Percentiles rank a stretch among this genome's conserved stretches.
These are phyloP conservation scores for Ricinus communis DNA, from an alignment of 345 rosid genomes.

Conservation along the genomic window DNA sequence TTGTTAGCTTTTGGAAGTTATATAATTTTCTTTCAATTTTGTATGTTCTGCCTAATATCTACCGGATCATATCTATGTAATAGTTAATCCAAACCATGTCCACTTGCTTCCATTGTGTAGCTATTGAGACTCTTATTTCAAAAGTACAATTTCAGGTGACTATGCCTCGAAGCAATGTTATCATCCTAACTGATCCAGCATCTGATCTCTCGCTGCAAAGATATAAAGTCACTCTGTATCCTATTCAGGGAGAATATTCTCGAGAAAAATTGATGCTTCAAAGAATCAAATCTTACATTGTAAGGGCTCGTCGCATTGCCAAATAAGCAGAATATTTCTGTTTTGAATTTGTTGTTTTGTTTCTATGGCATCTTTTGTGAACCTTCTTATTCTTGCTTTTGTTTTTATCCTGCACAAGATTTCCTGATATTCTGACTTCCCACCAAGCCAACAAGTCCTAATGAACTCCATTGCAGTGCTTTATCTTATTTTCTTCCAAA, in stretches of 20 bases:
- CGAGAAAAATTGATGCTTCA: constrained; percentile 94
- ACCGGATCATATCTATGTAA: no score
- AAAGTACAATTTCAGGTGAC: constrained; percentile 56
- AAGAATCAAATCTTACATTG: constrained; percentile 97
- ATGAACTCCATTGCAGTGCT: not conserved
- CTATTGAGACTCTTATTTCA: no score
- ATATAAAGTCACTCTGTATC: constrained; percentile 55
- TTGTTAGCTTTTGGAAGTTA: not conserved
- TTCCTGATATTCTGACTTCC: not conserved
- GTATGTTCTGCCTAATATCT: not conserved
- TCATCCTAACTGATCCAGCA: constrained; percentile 81
- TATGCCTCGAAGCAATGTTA: constrained; percentile 71
- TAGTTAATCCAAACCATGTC: no score
- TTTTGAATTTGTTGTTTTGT: constrained; percentile 14
- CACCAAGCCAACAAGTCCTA: not conserved
- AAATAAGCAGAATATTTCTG: constrained; percentile 51
- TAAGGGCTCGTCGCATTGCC: constrained; percentile 64
- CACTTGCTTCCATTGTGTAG: no score
- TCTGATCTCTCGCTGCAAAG: constrained; percentile 60
- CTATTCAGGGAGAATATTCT: constrained; percentile 77
- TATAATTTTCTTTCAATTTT: not conserved
- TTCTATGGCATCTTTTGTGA: not conserved
- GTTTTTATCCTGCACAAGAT: not conserved
- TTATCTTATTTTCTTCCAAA: not conserved
- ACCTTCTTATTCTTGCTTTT: no score